These are phyloP conservation scores for Chrysoporthe austroafricana DNA, from an alignment of 2,329 filamentous ascomycete species.

Conservation along the genomic window DNA sequence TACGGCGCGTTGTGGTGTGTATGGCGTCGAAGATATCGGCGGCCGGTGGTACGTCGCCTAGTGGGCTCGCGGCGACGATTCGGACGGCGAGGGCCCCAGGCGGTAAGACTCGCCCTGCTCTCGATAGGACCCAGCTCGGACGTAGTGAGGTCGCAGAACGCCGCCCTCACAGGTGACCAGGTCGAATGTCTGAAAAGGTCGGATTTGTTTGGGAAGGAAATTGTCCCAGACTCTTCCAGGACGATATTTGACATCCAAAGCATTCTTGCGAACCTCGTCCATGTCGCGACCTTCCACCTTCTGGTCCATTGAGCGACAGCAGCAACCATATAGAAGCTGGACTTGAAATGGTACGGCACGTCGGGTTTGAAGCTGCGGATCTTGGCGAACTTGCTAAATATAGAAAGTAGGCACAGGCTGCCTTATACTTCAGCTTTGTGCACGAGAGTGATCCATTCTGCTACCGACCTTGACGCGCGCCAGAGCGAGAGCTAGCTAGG, in stretches of 20 bases:
- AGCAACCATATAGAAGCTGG: slow-evolving; percentile 56
- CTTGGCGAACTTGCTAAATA: slow-evolving; percentile 46
- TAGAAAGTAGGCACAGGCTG: slow-evolving; percentile 43
- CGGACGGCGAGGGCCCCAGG: slow-evolving; percentile 32
- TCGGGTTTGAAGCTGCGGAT: slow-evolving; percentile 51
- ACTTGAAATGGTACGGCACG: slow-evolving; percentile 44
- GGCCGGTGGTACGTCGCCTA: no score
- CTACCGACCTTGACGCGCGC: slow-evolving; percentile 50
- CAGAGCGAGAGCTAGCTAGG: slow-evolving; percentile 51
- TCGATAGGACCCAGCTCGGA: slow-evolving; percentile 37
- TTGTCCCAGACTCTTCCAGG: slow-evolving; percentile 42
- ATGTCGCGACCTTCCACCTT: slow-evolving; percentile 40
- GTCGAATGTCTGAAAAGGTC: slow-evolving; percentile 50
- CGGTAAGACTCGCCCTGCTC: slow-evolving; percentile 42
- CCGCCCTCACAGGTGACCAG: slow-evolving; percentile 54
- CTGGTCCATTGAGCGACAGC: slow-evolving; percentile 47
- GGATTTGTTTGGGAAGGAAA: slow-evolving; percentile 33
- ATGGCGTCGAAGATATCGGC: no score
- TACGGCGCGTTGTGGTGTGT: no score
- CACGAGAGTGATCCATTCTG: slow-evolving; percentile 53
- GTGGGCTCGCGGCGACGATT: no score
- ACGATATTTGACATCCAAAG: slow-evolving; percentile 32
- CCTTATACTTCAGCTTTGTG: slow-evolving; percentile 51
- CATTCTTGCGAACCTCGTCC: not conserved
- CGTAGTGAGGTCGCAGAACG: slow-evolving; percentile 46